Evolutionary conservation across 2,329 filamentous ascomycete species (phyloP).

Genomic region (Neofusicoccum ribis): DNA sequence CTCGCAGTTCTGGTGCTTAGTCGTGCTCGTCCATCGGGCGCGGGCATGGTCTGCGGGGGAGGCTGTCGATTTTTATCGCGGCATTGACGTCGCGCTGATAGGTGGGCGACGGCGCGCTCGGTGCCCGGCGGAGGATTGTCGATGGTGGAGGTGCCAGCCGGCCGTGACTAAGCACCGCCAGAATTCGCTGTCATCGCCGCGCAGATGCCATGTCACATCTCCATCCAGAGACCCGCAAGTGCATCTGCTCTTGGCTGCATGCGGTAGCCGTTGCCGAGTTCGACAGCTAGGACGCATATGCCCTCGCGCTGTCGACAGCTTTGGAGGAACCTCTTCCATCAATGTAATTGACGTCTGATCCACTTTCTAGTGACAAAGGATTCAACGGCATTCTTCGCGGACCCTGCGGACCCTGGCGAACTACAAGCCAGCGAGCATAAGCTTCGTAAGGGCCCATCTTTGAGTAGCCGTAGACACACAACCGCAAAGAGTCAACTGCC

Average conservation of each 20-base stretch:
- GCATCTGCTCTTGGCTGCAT: neutral
- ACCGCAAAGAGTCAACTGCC: neutral
- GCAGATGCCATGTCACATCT: neutral
- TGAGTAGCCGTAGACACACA: neutral
- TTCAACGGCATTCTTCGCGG: too few species aligned
- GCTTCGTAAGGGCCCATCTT: neutral
- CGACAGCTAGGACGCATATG: neutral
- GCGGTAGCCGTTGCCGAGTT: neutral
- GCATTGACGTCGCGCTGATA: slow-evolving; percentile 3
- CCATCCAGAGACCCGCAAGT: neutral
- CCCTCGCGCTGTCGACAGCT: too few species aligned
- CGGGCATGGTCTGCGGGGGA: slow-evolving; percentile 2
- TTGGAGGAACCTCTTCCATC: too few species aligned
- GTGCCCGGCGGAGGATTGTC: neutral
- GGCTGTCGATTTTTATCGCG: neutral
- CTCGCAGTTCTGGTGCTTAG: neutral
- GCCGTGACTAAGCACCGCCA: neutral
- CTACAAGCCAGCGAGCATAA: too few species aligned
- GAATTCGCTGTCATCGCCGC: neutral
- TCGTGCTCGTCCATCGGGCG: neutral
- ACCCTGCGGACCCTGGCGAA: too few species aligned
- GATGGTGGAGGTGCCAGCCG: neutral
- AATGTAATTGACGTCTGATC: too few species aligned
- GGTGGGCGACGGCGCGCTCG: neutral
- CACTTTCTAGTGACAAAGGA: too few species aligned